Evolutionary conservation across 768 basidiomycete species (phyloP).

Genomic region (Boletus edulis): DNA sequence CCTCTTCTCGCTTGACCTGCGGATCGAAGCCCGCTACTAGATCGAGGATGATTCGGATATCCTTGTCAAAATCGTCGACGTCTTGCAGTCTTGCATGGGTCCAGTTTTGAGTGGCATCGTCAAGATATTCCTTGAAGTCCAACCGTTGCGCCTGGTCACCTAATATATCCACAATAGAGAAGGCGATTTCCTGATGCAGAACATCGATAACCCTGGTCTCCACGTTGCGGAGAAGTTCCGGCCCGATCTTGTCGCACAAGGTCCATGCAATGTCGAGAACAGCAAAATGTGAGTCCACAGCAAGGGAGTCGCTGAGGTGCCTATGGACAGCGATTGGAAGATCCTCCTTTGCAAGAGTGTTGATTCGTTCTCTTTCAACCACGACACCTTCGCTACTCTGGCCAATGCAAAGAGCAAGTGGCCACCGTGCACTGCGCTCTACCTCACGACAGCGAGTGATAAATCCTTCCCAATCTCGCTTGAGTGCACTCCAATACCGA

Average conservation of each 20-base stretch:
- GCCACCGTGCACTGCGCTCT: conserved; percentile 85
- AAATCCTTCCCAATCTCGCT: conserved; percentile 95
- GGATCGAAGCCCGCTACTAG: conserved; percentile 69
- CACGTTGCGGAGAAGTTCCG: conserved; percentile 51
- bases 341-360: conserved; percentile 63
- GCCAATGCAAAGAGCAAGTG: conserved; percentile 59
- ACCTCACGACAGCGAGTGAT: conserved; percentile 86
- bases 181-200: conserved; percentile 74
- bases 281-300: conserved; percentile 50
- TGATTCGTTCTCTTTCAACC: conserved; percentile 76
- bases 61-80: conserved; percentile 53
- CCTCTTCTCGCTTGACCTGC: conserved; percentile 72
- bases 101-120: conserved; percentile 61
- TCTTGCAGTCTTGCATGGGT: conserved; percentile 57
- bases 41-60: conserved; percentile 59
- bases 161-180: conserved; percentile 73
- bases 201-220: conserved; percentile 62
- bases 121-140: conserved; percentile 53
- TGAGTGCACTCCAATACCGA: conserved; percentile 81
- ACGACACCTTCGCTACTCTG: conserved; percentile 46
- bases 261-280: conserved; percentile 64
- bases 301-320: conserved; percentile 42
- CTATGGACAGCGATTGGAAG: conserved; percentile 58
- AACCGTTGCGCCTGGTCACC: conserved; percentile 58
- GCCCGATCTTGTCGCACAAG: conserved; percentile 58